Base-by-base conservation (phyloP, 1,139 yeast species). In the Saccharomyces hybrid region DNA sequence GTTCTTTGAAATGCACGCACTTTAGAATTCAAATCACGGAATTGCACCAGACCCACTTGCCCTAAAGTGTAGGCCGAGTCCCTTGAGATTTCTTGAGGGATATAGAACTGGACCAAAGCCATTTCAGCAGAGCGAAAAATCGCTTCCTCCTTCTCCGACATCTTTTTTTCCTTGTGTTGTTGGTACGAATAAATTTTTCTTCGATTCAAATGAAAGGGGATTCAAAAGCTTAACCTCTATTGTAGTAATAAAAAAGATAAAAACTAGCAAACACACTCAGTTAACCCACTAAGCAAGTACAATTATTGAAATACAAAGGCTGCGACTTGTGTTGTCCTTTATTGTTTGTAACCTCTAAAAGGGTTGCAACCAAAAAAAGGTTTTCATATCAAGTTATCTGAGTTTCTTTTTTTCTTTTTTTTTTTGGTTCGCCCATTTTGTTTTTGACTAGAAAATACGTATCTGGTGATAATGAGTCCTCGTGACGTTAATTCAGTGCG, bases 51-150 rank as follows among this genome's bases (percentile, higher is more conserved):
- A 1, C 97, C 97, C 56, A 86, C 74, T 58, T 83, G 82, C 7
- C 99, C 99, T 47, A 93, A 74, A 2, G 85, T 80, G 53, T 86
- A 84, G 12, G 90, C 95, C 57, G 89, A 84, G 58, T 90, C 96
- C 59, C 98, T 78, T 6, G 96, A 88, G 57, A 89, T 82, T 70
- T 93, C 99, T 34, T 85, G 82, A n/a, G 98, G 89, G 53, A 93
- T 83, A 71, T 88, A 93, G 68, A 93, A 80, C 74, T 93, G 98
- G 47, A 91, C 90, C 60, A 91, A 78, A 48, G 90, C 79, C 98
- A 93, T 91, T 56, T 95, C 96, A 73, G 98, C 97, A 54, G 97
- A 88, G 73, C 88, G 86, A 80, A 83, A 83, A 61, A 84, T 80
- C 50, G 88, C 89, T 74, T 84, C 90, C 61, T 83, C 84, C 42